These are phyloP conservation scores for Ceratocystiopsis sp. DNA, from an alignment of 2,329 filamentous ascomycete species.

Conservation along the genomic window DNA sequence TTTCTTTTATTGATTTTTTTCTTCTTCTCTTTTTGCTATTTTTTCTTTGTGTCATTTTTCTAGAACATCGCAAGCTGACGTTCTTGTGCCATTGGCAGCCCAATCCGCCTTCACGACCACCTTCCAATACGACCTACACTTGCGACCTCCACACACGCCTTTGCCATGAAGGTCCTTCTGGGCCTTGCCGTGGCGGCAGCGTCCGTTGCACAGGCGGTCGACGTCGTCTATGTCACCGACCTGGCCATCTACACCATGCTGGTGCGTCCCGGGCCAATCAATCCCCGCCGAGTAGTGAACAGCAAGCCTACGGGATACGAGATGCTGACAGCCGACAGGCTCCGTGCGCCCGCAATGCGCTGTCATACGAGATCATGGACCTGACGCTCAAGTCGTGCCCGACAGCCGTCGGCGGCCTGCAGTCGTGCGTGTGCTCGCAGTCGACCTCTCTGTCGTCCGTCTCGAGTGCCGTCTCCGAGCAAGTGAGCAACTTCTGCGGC, in stretches of 20 bases:
- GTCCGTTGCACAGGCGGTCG: background rate
- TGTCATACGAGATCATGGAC: slow-evolving; percentile 25
- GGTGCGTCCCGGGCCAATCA: slow-evolving; percentile 13
- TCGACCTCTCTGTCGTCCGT: too few relatives aligned
- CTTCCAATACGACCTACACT: too few relatives aligned
- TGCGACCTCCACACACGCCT: too few relatives aligned
- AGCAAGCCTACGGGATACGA: background rate
- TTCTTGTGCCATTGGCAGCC: too few relatives aligned
- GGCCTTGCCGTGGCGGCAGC: too few relatives aligned
- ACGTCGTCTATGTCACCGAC: slow-evolving; percentile 27
- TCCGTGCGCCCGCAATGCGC: slow-evolving; percentile 29
- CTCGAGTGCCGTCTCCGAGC: background rate
- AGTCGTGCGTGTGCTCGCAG: slow-evolving; percentile 30
- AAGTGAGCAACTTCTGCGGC: slow-evolving; percentile 23
- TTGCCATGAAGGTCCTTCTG: too few relatives aligned
- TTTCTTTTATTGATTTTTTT: too few relatives aligned
- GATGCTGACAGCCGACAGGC: slow-evolving; percentile 18
- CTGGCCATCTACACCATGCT: slow-evolving; percentile 24
- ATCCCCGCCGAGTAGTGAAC: background rate
- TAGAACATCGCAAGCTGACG: too few relatives aligned
- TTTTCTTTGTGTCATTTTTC: too few relatives aligned
- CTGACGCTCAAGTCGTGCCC: slow-evolving; percentile 27
- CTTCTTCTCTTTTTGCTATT: too few relatives aligned
- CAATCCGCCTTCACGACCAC: too few relatives aligned
- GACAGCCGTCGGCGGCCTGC: slow-evolving; percentile 25